phyloP scores from a whole-genome alignment of 2,329 filamentous ascomycete genomes.

The Neospermospora avenae region DNA sequence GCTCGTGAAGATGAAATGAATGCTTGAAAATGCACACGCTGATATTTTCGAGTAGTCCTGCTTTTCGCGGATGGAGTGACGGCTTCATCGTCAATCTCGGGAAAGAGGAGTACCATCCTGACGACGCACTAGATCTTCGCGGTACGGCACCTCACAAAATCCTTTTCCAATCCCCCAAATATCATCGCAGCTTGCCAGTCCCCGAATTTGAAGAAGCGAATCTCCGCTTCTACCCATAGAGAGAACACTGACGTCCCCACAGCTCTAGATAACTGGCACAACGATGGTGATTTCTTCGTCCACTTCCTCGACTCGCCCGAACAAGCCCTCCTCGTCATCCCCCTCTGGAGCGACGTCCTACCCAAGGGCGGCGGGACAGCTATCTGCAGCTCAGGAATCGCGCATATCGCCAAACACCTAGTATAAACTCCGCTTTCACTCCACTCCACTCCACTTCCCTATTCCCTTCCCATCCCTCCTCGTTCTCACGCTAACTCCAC shows the following conservation, averaged over 20 bases:
- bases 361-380: constrained; percentile 61
- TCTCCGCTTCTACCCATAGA: not conserved
- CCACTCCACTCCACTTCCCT: too few relatives aligned
- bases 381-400: constrained; percentile 59
- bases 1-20: too few relatives aligned
- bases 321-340: constrained; percentile 66
- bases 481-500: too few relatives aligned
- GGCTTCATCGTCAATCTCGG: constrained; percentile 69
- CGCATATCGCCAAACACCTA: constrained; percentile 53
- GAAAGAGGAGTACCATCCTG: constrained; percentile 48
- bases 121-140: constrained; percentile 45
- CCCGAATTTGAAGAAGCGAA: too few relatives aligned
- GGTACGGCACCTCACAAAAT: too few relatives aligned
- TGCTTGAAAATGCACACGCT: too few relatives aligned
- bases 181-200: too few relatives aligned
- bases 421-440: constrained; percentile 24
- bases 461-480: too few relatives aligned
- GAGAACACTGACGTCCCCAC: not conserved
- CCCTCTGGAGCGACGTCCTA: constrained; percentile 62
- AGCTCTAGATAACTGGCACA: constrained; percentile 48
- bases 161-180: too few relatives aligned
- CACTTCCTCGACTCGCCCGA: constrained; percentile 70
- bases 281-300: constrained; percentile 70
- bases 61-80: constrained; percentile 59
- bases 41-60: constrained; percentile 35